phyloP scores from a whole-genome alignment of 208 protist genomes.

The Acanthamoeba sp. region DNA sequence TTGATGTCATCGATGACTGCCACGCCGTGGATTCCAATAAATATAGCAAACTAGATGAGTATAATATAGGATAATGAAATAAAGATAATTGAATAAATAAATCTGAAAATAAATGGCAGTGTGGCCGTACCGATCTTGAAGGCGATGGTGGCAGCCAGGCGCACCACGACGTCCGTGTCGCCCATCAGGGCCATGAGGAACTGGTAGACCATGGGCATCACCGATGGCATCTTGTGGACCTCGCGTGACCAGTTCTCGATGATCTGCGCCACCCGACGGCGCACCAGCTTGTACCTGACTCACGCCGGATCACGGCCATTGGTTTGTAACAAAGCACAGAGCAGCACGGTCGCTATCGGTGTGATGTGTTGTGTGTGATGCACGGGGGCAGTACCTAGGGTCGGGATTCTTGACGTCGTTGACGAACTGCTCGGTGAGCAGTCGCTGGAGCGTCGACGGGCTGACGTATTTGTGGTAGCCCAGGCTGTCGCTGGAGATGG shows the following conservation, averaged over 20 bases:
- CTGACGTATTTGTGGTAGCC: constrained; percentile 2
- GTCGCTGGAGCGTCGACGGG: neutral
- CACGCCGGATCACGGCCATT: too few species aligned
- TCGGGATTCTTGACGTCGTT: constrained; percentile 65
- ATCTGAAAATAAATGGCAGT: too few species aligned
- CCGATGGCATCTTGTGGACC: constrained; percentile 3
- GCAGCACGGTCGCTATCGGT: too few species aligned
- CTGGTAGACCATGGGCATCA: constrained; percentile 50
- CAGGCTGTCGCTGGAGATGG: constrained; percentile 14
- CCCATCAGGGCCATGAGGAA: constrained; percentile 40
- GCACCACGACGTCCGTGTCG: constrained; percentile 38
- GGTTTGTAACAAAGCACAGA: too few species aligned
- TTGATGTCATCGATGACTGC: constrained; percentile 70
- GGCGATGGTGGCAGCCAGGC: constrained; percentile 13
- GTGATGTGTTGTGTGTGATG: too few species aligned
- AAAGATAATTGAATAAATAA: too few species aligned
- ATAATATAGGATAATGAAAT: too few species aligned
- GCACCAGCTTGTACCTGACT: constrained; percentile 48
- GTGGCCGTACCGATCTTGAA: constrained; percentile 73
- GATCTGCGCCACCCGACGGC: constrained; percentile 44
- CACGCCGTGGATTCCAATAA: too few species aligned
- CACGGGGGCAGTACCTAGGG: too few species aligned
- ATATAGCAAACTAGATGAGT: too few species aligned
- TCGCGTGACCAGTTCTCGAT: constrained; percentile 54
- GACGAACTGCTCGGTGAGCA: constrained; percentile 28